Conservation (phyloP, 78 protist species). For the Carpediemonas membranifera region DNA sequence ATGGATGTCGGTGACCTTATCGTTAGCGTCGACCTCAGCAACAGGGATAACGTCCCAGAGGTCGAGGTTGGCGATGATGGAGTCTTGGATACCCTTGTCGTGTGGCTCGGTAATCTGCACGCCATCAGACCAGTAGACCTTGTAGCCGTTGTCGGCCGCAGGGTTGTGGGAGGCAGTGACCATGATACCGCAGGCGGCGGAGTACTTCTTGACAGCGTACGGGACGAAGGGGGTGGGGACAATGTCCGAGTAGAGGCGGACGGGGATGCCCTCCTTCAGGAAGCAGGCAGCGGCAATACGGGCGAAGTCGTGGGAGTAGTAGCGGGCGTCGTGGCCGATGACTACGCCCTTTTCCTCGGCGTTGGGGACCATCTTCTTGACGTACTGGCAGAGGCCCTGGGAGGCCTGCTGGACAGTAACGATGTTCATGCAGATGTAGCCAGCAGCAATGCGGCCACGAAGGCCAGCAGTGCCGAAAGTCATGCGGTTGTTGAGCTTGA, state of each 20-base stretch:
- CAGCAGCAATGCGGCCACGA: conserved; percentile 81
- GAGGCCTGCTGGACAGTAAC: conserved; percentile 68
- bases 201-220: not conserved
- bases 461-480: conserved; percentile 61
- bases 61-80: conserved; percentile 32
- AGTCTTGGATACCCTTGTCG: conserved; percentile 34
- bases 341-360: conserved; percentile 20
- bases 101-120: conserved; percentile 60
- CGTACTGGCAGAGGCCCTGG: conserved; percentile 13
- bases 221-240: conserved; percentile 65
- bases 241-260: conserved; percentile 35
- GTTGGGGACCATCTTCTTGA: not conserved
- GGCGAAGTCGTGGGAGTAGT: conserved; percentile 64
- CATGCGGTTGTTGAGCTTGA: not conserved
- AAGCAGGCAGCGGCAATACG: conserved; percentile 57
- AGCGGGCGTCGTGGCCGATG: conserved; percentile 75
- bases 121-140: conserved; percentile 92
- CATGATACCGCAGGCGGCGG: conserved; percentile 30
- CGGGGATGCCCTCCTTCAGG: conserved; percentile 38
- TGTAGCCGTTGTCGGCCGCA: conserved; percentile 85
- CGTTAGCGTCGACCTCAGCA: not conserved
- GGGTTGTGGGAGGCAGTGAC: conserved; percentile 48
- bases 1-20: not conserved
- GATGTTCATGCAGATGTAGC: conserved; percentile 76
- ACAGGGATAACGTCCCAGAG: conserved; percentile 12